Evolutionary conservation across 2,329 filamentous ascomycete genomes (phyloP).

Genomic region (Xylariaceae sp.): DNA sequence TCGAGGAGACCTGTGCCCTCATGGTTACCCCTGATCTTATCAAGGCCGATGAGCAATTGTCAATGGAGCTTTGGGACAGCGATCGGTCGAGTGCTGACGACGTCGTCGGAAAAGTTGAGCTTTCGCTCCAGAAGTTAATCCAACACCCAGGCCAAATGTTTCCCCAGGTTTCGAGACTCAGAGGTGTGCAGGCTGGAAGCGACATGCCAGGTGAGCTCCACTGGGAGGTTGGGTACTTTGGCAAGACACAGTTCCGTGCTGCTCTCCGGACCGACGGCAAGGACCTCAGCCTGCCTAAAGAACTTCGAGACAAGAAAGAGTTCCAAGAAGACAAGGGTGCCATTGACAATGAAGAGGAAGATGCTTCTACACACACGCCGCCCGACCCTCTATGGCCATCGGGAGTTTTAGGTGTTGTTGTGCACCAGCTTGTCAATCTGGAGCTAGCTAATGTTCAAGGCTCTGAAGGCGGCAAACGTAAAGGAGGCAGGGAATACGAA

Average conservation of each 20-base stretch:
- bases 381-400: conserved; percentile 96
- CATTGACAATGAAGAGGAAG: conserved; percentile 68
- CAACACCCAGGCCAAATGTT: conserved; percentile 93
- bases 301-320: conserved; percentile 68
- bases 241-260: conserved; percentile 81
- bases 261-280: conserved; percentile 84
- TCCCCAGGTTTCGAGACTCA: conserved; percentile 77
- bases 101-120: conserved; percentile 88
- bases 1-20: conserved; percentile 82
- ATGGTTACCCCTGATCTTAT: conserved; percentile 86
- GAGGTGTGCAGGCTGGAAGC: conserved; percentile 77
- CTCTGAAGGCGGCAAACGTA: conserved; percentile 68
- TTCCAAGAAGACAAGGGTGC: conserved; percentile 86
- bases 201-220: conserved; percentile 90
- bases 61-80: conserved; percentile 93
- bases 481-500: conserved; percentile 76
- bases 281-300: conserved; percentile 70
- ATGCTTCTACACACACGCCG: conserved; percentile 83
- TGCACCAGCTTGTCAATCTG: conserved; percentile 93
- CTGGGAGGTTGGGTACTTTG: conserved; percentile 96
- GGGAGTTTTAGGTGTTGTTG: conserved; percentile 77
- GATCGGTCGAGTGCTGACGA: conserved; percentile 91
- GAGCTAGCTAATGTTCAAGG: conserved; percentile 90
- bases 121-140: conserved; percentile 92
- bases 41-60: conserved; percentile 88